Conservation (phyloP, 306 rosid genomes). For the Boehmeria nivea region DNA sequence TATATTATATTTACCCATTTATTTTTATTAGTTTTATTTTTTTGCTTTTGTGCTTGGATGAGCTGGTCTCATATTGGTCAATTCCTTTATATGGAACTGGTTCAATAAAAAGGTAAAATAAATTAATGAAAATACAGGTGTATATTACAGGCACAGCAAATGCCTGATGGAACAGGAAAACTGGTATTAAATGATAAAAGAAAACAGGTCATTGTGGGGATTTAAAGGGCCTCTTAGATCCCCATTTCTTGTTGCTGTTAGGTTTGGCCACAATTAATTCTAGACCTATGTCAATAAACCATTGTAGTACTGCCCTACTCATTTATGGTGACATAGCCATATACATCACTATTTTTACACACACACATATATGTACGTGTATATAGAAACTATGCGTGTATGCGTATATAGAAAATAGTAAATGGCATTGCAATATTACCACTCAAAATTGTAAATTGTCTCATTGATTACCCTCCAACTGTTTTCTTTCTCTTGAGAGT, state of each 20-base stretch:
- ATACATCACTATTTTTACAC: not conserved
- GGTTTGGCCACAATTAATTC: constrained; percentile 20
- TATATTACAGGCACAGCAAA: not conserved
- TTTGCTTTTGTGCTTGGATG: too few relatives aligned
- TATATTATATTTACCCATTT: too few relatives aligned
- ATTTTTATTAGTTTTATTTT: too few relatives aligned
- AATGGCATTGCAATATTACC: not conserved
- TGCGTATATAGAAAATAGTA: not conserved
- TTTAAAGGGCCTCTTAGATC: not conserved
- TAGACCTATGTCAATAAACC: constrained; percentile 8
- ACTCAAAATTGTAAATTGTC: not conserved
- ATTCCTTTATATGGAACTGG: not conserved
- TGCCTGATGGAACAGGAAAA: not conserved
- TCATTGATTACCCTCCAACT: constrained; percentile 1
- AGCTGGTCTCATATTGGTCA: not conserved
- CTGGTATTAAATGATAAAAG: constrained; percentile 5
- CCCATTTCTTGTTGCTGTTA: not conserved
- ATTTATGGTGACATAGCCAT: not conserved
- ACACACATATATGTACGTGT: too few relatives aligned
- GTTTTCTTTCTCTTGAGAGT: too few relatives aligned
- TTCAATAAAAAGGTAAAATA: not conserved
- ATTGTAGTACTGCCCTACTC: not conserved
- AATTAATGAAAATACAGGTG: not conserved
- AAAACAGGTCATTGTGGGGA: constrained; percentile 3
- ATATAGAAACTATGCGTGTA: too few relatives aligned